phyloP scores from a whole-genome alignment of 2,329 filamentous ascomycete species.

The Arthrobotrys sinensis region DNA sequence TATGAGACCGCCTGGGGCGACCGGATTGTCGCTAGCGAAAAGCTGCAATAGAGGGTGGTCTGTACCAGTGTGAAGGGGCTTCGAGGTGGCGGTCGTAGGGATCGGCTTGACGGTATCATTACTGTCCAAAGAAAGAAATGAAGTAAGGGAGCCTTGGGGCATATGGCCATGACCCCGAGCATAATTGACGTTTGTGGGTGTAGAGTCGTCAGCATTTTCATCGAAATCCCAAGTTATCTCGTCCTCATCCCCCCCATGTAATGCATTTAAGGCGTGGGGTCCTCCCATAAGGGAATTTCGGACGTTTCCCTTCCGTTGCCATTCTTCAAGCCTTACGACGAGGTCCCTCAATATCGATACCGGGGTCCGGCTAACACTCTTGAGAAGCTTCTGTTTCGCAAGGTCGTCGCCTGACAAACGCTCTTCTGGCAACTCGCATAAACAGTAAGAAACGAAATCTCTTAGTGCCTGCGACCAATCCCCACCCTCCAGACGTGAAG shows the following conservation, averaged over 20 bases:
- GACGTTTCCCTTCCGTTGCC: conserved; percentile 63
- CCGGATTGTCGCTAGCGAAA: conserved; percentile 37
- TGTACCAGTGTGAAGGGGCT: conserved; percentile 40
- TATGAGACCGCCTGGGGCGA: not conserved
- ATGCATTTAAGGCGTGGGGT: conserved; percentile 44
- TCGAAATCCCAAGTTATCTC: conserved; percentile 60
- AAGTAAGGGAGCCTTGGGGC: conserved; percentile 41
- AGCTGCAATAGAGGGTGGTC: conserved; percentile 56
- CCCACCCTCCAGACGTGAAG: conserved; percentile 79
- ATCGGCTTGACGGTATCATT: conserved; percentile 48
- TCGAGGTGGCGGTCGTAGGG: conserved; percentile 24
- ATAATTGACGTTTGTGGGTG: conserved; percentile 25
- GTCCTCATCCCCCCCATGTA: conserved; percentile 37
- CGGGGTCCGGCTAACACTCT: conserved; percentile 60
- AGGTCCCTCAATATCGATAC: conserved; percentile 63
- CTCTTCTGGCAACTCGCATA: conserved; percentile 78
- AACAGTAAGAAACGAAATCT: conserved; percentile 80
- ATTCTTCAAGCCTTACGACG: conserved; percentile 63
- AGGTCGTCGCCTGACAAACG: conserved; percentile 72
- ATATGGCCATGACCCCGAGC: conserved; percentile 44
- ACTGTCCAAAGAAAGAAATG: conserved; percentile 52
- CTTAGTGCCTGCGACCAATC: conserved; percentile 79
- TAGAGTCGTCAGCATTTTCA: conserved; percentile 26
- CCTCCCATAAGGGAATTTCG: conserved; percentile 62
- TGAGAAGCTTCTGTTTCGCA: conserved; percentile 63